phyloP scores from a whole-genome alignment of 495 filamentous ascomycete species.

The Amniculicola lignicola region DNA sequence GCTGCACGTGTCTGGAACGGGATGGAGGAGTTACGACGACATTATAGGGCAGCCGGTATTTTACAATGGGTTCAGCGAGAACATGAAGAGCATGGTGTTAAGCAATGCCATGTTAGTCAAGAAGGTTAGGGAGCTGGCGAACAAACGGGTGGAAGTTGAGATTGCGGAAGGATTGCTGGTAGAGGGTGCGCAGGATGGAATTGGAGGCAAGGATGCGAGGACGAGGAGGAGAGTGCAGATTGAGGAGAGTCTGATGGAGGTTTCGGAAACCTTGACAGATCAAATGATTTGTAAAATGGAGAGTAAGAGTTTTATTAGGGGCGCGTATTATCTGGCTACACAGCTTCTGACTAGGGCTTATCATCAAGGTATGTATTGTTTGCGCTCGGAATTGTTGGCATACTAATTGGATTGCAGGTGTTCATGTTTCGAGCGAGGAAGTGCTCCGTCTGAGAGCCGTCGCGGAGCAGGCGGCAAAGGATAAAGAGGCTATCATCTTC shows the following conservation, averaged over 20 bases:
- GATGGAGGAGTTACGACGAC: constrained; percentile 91
- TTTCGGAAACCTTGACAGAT: constrained; percentile 79
- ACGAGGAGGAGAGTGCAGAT: constrained; percentile 58
- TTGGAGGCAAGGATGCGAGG: constrained; percentile 42
- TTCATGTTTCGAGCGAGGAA: constrained; percentile 93
- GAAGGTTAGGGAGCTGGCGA: constrained; percentile 74
- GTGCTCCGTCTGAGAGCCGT: constrained; percentile 76
- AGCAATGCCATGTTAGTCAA: constrained; percentile 68
- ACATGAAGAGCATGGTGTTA: constrained; percentile 76
- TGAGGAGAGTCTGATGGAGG: constrained; percentile 64
- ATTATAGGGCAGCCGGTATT: constrained; percentile 89
- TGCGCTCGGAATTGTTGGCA: background rate
- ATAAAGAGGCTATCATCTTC: constrained; percentile 95
- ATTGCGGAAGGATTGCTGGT: constrained; percentile 68
- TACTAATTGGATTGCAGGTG: no score
- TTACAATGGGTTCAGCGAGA: constrained; percentile 86
- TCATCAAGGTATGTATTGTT: constrained; percentile 65
- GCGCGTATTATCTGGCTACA: constrained; percentile 84
- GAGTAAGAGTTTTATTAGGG: constrained; percentile 85
- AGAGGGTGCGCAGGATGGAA: constrained; percentile 33
- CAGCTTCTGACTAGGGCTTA: constrained; percentile 90
- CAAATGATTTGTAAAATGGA: constrained; percentile 99
- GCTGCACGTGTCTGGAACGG: constrained; percentile 81
- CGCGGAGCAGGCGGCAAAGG: constrained; percentile 73
- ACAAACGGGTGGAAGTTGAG: constrained; percentile 67